Evolutionary conservation across 2,329 filamentous ascomycete genomes (phyloP), one percentile per base, ranked within the genome.

Genomic region (Sphaerulina vaccinii): DNA sequence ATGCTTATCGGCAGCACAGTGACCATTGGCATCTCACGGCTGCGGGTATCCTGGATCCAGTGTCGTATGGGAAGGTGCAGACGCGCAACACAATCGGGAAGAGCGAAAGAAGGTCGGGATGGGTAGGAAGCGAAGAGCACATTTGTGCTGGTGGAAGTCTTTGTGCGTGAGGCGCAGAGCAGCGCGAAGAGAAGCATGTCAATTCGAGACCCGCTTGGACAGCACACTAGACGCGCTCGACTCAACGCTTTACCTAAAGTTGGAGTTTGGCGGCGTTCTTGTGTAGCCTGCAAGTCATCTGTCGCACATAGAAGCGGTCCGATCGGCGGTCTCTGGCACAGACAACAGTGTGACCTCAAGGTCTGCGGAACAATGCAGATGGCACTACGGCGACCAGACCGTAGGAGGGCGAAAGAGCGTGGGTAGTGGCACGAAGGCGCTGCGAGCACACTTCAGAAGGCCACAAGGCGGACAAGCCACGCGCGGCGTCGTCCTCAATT

Each of bases 261-360:
- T 42, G 27, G 29, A 22, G 15, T 35, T 23, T 23, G 18, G 33
- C 49, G 45, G 39, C 51, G 49, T 16, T 16, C 23, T 35, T 49
- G 56, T 62, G 52, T 37, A 19, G 43, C 57, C 43, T 58, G 55
- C 55, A 54, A 57, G 57, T 60, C 59, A 60, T 55, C 55, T 57
- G 59, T 57, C 56, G 54, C 49, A 58, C 55, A 18, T 8, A 21
- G 10, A 37, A 19, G 24, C 11, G 2, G 13, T 13, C 16, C 13
- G 7, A 23, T 42, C 23, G 41, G 13, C 18, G 40, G n/a, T n/a
- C 43, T 37, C 32, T 36, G 43, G 35, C 43, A 46, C 43, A 27
- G 19, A 36, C 35, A 22, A n/a, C 36, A n/a, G 45, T 44, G 48
- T 51, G 48, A 44, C 39, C 15, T n/a, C n/a, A n/a, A n/a, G n/a